phyloP scores from a whole-genome alignment of 2,329 filamentous ascomycete species.

The Fusarium pseudoanthophilum region DNA sequence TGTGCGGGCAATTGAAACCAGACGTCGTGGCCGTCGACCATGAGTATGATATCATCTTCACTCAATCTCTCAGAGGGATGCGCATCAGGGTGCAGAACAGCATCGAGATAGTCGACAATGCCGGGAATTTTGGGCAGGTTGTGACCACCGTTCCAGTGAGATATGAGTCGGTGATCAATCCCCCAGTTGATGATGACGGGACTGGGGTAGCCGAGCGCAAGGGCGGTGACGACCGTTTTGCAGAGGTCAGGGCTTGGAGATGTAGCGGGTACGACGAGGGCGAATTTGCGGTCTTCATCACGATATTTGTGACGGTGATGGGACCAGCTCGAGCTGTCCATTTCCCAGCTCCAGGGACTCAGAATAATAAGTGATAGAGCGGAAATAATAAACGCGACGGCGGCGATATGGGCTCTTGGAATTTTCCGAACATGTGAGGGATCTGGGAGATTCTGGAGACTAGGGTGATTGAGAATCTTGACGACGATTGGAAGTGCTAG shows the following conservation, averaged over 20 bases:
- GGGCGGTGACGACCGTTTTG: slow-evolving; percentile 5
- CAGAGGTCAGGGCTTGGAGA: slow-evolving; percentile 4
- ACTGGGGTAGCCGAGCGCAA: slow-evolving; percentile 14
- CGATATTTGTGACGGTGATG: not conserved
- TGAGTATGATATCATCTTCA: slow-evolving; percentile 9
- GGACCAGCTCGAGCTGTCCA: not conserved
- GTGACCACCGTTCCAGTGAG: not conserved
- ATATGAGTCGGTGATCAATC: not conserved
- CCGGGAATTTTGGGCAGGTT: slow-evolving; percentile 10
- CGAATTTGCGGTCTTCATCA: slow-evolving; percentile 7
- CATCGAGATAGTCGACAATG: slow-evolving; percentile 12
- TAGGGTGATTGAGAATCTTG: not conserved
- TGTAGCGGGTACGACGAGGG: slow-evolving; percentile 5
- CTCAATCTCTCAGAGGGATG: not conserved
- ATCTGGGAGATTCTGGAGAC: not conserved
- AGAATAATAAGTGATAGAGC: not conserved
- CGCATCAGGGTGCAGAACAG: slow-evolving; percentile 3
- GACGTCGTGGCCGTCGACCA: not conserved
- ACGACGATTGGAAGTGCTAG: not conserved
- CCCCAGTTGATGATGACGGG: slow-evolving; percentile 19
- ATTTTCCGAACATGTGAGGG: not conserved
- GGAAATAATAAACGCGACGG: not conserved
- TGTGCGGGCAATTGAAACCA: slow-evolving; percentile 7
- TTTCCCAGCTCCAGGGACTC: not conserved
- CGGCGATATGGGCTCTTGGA: not conserved